Percentiles rank a stretch among this genome's conserved stretches.
These are phyloP conservation scores for Exserohilum rostratum DNA, from an alignment of 2,329 filamentous ascomycete genomes.

Conservation along the genomic window DNA sequence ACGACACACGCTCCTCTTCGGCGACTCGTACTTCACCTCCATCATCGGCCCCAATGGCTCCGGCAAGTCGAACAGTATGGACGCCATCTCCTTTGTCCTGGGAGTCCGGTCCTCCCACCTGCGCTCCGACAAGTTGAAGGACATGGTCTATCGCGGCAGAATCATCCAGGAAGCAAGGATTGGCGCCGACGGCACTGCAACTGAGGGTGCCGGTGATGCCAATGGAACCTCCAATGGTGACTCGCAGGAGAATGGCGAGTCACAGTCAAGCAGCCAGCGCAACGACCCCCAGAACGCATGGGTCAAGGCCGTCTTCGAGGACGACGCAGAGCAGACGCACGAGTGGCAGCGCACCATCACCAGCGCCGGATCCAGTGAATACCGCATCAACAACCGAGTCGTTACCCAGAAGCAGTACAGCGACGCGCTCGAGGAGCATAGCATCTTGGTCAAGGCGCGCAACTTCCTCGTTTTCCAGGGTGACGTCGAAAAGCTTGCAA, in stretches of 20 bases:
- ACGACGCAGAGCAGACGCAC: constrained; percentile 93
- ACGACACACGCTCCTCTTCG: constrained; percentile 90
- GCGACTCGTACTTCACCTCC: constrained; percentile 98
- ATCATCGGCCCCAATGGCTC: constrained; percentile 99
- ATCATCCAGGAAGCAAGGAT: constrained; percentile 92
- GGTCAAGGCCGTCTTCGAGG: constrained; percentile 99
- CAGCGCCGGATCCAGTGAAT: constrained; percentile 85
- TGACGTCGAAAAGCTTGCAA: constrained; percentile 95
- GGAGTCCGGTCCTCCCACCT: constrained; percentile 99
- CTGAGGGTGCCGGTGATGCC: constrained; percentile 49
- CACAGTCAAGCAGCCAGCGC: constrained; percentile 66
- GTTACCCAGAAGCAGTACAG: constrained; percentile 95
- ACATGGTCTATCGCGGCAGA: constrained; percentile 93
- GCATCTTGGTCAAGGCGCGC: constrained; percentile 95
- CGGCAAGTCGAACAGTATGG: constrained; percentile 99
- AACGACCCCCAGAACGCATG: constrained; percentile 92
- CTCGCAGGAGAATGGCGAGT: constrained; percentile 57
- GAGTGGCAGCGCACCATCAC: constrained; percentile 97
- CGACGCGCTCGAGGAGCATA: constrained; percentile 86
- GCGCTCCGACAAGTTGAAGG: constrained; percentile 89
- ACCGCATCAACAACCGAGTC: constrained; percentile 90
- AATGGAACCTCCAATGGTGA: constrained; percentile 38
- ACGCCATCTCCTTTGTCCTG: constrained; percentile 97
- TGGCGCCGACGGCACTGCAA: constrained; percentile 84
- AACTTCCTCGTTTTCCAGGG: constrained; percentile 99